Evolutionary conservation across 208 protist species (phyloP).

Genomic region (Crithidia sp.): DNA sequence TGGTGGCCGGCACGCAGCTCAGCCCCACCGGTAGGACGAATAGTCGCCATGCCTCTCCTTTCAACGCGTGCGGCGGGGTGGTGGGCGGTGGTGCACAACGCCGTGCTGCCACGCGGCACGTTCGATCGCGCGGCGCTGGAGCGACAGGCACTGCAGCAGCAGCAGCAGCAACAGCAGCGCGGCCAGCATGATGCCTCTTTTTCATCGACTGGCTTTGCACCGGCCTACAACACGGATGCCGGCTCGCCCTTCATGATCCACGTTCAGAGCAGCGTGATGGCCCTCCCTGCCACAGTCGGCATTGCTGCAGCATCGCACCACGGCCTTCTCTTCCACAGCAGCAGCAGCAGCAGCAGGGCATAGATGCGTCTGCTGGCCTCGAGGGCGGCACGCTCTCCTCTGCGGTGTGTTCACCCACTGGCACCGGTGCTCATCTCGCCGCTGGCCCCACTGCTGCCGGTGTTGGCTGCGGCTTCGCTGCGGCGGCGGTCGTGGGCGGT

Average conservation of each 20-base stretch:
- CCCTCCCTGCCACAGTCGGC: constrained; percentile 12
- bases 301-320: background rate
- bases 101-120: constrained; percentile 31
- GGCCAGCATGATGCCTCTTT: background rate
- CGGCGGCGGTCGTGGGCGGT: constrained; percentile 8
- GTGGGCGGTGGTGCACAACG: constrained; percentile 34
- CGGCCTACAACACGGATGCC: constrained; percentile 2
- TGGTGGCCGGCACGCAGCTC: constrained; percentile 29
- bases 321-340: background rate
- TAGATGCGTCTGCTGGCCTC: background rate
- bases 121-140: constrained; percentile 29
- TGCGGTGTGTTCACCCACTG: background rate
- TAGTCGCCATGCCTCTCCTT: background rate
- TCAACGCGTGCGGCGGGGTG: constrained; percentile 12
- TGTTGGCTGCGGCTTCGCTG: constrained; percentile 2
- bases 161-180: background rate
- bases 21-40: background rate
- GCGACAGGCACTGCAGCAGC: constrained; percentile 8
- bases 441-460: constrained; percentile 10
- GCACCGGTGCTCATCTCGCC: constrained; percentile 13
- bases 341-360: background rate
- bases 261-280: constrained; percentile 37
- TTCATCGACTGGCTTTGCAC: background rate
- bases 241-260: constrained; percentile 27
- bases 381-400: background rate